Conservation (phyloP, 352 stramenopile species). For the Phytopythium aichiense region DNA sequence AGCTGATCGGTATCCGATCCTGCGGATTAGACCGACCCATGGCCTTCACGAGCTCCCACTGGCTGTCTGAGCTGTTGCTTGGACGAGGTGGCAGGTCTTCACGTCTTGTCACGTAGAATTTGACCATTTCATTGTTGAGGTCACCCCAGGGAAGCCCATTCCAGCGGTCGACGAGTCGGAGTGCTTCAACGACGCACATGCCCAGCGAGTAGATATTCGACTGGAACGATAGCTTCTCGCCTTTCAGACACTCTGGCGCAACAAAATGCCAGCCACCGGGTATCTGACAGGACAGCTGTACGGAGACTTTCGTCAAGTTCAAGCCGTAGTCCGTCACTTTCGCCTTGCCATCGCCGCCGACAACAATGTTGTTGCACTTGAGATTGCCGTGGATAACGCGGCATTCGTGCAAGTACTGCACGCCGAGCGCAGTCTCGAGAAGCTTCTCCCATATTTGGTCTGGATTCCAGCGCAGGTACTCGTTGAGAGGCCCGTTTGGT, state of each 20-base stretch:
- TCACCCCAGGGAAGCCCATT: neutral
- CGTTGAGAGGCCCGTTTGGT: neutral
- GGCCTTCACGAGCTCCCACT: neutral
- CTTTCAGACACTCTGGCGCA: conserved; percentile 11
- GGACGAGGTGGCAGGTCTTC: neutral
- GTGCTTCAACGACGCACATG: too few relatives aligned
- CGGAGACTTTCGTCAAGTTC: conserved; percentile 1
- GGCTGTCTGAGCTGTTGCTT: neutral
- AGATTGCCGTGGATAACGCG: conserved; percentile 27
- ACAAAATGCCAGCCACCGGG: conserved; percentile 11
- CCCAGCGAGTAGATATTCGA: too few relatives aligned
- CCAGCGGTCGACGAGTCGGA: too few relatives aligned
- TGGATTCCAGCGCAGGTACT: conserved; percentile 2
- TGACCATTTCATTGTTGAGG: neutral
- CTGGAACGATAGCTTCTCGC: neutral
- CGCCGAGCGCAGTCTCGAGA: conserved; percentile 18
- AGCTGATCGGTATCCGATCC: neutral
- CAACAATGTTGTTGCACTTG: too few relatives aligned
- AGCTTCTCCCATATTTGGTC: conserved; percentile 22
- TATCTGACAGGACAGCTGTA: too few relatives aligned
- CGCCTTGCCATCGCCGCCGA: conserved; percentile 15
- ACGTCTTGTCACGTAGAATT: neutral
- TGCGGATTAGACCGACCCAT: neutral
- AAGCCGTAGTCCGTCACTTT: conserved; percentile 28
- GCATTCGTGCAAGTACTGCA: conserved; percentile 27